A percentile compares a stretch with the other conserved stretches of the same genome.
Evolutionary conservation across 2,329 filamentous ascomycete species (phyloP).

Genomic region (Scedosporium apiospermum): DNA sequence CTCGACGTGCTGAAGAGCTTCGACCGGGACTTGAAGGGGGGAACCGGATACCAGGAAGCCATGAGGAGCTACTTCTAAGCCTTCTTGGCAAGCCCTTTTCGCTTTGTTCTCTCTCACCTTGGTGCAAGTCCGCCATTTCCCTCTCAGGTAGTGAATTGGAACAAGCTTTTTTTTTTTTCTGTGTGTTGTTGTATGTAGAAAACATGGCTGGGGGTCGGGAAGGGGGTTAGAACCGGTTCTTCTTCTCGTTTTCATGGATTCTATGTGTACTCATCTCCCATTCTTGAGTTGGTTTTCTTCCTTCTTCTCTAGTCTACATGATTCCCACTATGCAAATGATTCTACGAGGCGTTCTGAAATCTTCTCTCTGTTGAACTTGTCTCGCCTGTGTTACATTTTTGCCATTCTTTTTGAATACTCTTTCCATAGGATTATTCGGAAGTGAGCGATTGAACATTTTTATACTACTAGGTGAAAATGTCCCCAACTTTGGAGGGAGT

Average conservation of each 20-base stretch:
- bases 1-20: conserved; percentile 80
- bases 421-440: too few species aligned
- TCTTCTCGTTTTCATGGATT: background rate
- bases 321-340: background rate
- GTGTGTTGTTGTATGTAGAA: background rate
- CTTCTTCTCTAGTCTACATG: background rate
- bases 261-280: background rate
- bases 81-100: background rate
- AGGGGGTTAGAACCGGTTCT: background rate
- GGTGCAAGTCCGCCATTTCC: background rate
- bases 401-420: too few species aligned
- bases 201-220: background rate
- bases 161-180: background rate
- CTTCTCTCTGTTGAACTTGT: too few species aligned
- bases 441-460: too few species aligned
- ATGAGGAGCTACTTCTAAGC: conserved; percentile 67
- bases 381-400: too few species aligned
- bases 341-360: background rate
- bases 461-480: too few species aligned
- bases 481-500: too few species aligned
- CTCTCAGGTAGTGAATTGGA: background rate
- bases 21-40: conserved; percentile 73
- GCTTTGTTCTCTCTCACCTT: background rate
- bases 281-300: background rate
- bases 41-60: conserved; percentile 69